Evolutionary conservation across 148 eudicot genomes (phyloP).

Genomic region (Vaccinium myrtillus): DNA sequence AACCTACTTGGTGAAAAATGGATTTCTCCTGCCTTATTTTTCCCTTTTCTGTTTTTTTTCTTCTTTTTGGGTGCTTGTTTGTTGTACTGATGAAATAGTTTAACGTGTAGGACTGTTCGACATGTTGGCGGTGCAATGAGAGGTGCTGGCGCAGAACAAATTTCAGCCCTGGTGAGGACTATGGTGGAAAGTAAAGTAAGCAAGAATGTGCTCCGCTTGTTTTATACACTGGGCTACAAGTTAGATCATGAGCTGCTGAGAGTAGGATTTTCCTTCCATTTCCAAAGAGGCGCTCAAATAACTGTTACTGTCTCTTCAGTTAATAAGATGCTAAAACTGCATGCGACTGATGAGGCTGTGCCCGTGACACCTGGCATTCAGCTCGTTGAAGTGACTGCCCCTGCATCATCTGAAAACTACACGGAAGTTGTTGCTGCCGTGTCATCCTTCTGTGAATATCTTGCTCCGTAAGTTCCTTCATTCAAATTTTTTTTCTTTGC

Average conservation of each 20-base stretch:
- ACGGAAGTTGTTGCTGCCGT: conserved; percentile 75
- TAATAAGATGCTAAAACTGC: conserved; percentile 79
- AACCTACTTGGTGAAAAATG: conserved; percentile 74
- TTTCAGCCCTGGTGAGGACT: conserved; percentile 77
- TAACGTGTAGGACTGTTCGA: conserved; percentile 59
- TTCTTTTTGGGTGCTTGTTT: neutral
- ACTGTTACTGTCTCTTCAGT: conserved; percentile 79
- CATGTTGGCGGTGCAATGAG: conserved; percentile 94
- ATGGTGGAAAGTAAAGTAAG: conserved; percentile 85
- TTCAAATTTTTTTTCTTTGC: neutral
- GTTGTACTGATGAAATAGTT: neutral
- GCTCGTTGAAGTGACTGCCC: conserved; percentile 95
- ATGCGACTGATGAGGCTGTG: conserved; percentile 78
- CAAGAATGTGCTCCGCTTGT: conserved; percentile 84
- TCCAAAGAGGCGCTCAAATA: conserved; percentile 78
- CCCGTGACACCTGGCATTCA: conserved; percentile 87
- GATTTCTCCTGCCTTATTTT: neutral
- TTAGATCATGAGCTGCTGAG: conserved; percentile 79
- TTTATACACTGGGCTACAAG: conserved; percentile 80
- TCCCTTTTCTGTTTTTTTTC: neutral
- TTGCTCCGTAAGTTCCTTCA: conserved; percentile 76
- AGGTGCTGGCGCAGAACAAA: conserved; percentile 93
- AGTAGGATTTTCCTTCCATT: conserved; percentile 75
- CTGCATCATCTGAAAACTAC: conserved; percentile 78
- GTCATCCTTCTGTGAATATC: conserved; percentile 92